phyloP scores from a whole-genome alignment of 164 flowering plant genomes.

The Umbilicus rupestris region DNA sequence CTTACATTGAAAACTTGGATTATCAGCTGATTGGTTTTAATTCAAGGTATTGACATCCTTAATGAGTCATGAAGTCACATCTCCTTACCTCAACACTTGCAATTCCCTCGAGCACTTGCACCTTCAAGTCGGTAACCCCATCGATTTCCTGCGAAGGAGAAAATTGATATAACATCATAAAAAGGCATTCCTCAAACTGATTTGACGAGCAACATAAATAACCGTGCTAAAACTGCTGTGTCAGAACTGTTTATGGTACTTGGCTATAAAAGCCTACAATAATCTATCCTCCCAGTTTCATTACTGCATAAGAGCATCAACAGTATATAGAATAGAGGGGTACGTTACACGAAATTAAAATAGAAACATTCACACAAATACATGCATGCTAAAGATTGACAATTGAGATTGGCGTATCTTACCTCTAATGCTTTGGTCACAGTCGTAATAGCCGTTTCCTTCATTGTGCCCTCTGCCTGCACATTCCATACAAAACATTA shows the following conservation, averaged over 20 bases:
- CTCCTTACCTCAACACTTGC: background rate
- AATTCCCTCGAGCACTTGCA: background rate
- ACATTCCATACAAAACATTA: background rate
- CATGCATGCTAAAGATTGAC: background rate
- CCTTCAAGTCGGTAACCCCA: background rate
- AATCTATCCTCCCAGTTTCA: background rate
- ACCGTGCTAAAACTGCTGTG: background rate
- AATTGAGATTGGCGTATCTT: background rate
- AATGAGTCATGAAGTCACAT: background rate
- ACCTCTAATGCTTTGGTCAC: slow-evolving; percentile 4
- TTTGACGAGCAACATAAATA: background rate
- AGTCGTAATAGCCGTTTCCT: background rate
- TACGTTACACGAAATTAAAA: no score
- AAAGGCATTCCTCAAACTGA: no score
- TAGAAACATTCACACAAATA: no score
- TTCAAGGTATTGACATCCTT: background rate
- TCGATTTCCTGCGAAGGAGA: background rate
- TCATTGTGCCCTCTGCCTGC: slow-evolving; percentile 2
- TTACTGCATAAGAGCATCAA: background rate
- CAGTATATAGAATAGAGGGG: no score
- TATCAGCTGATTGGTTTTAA: background rate
- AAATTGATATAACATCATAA: no score
- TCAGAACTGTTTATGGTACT: background rate
- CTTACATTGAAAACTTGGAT: background rate
- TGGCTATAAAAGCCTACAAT: background rate